Base-by-base conservation (phyloP, 2,329 filamentous ascomycete species). In the Orbilia javanica region DNA sequence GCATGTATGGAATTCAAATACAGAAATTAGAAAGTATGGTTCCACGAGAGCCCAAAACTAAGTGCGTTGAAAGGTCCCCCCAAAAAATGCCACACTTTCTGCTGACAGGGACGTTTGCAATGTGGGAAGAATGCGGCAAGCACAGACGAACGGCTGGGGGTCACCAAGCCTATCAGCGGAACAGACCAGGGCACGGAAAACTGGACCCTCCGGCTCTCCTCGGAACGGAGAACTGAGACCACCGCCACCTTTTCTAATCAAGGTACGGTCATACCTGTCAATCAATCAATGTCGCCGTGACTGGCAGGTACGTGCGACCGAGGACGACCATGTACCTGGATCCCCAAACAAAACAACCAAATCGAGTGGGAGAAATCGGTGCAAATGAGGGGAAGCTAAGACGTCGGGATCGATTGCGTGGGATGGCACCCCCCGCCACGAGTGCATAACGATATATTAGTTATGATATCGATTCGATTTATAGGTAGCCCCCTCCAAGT, bases 121-220 rank as follows among this genome's bases (percentile, higher is more conserved):
- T 50, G 25, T 25, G 46, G 31, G 18, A 31, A 60, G 22, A 65
- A 72, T 72, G 68, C 57, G 68, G 68, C 68, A 65, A 29, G 44
- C 55, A 60, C 13, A 52, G n/a, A 48, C 55, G 20, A 50, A 53
- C 44, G 36, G 18, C 31, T 15, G 52, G 52, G 18, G 22, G 34
- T 22, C n/a, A n/a, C n/a, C n/a, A 69, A 42, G 50, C 57, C 68
- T 55, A 48, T 52, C 53, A 71, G 44, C 36, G 34, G 22, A 55
- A 4, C 31, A 64, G 10, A 55, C 31, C 36, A 60, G 55, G 67
- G 25, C 44, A 64, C 52, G 57, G 62, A 42, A 48, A 63, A 34
- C 62, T 57, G 20, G 71, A 15, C 42, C 20, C 63, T 76, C 72
- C 72, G 72, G 72, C 66, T 65, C 65, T 22, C 53, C 66, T 67